Conservation (phyloP, 345 rosid species). For the Hibiscus trionum region DNA sequence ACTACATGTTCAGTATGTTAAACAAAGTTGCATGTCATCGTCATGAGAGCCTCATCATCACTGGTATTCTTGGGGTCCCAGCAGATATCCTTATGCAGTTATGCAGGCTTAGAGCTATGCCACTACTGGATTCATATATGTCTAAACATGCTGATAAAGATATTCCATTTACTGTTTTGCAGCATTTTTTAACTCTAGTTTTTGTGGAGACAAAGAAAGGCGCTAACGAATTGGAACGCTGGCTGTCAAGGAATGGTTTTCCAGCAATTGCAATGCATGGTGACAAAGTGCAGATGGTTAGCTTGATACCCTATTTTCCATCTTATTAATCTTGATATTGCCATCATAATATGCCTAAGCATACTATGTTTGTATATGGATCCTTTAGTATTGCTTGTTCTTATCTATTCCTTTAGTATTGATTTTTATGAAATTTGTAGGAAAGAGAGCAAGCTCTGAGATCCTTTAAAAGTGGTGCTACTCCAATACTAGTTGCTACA, state of each 20-base stretch:
- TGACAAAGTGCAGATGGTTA: constrained; percentile 83
- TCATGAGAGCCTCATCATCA: not conserved
- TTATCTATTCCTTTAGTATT: constrained; percentile 3
- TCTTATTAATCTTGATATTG: not conserved
- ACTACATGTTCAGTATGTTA: not conserved
- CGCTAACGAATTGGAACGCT: constrained; percentile 82
- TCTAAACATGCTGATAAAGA: not conserved
- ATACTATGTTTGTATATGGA: too few species aligned
- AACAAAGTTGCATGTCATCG: not conserved
- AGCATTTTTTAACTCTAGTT: constrained; percentile 90
- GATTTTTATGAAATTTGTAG: constrained; percentile 30
- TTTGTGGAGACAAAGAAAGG: constrained; percentile 99
- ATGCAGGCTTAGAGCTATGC: not conserved
- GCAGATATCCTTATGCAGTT: not conserved
- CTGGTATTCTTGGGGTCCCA: not conserved
- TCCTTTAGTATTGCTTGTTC: too few species aligned
- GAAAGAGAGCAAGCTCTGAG: constrained; percentile 86
- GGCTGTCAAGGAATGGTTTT: constrained; percentile 76
- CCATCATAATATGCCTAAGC: not conserved
- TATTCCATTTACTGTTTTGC: constrained; percentile 19
- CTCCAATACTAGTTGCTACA: constrained; percentile 92
- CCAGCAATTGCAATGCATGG: constrained; percentile 95
- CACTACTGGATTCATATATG: not conserved
- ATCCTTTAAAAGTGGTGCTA: constrained; percentile 78
- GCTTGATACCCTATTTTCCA: not conserved